Evolutionary conservation across 2,329 filamentous ascomycete species (phyloP).

Genomic region (Aspergillus tamarii): DNA sequence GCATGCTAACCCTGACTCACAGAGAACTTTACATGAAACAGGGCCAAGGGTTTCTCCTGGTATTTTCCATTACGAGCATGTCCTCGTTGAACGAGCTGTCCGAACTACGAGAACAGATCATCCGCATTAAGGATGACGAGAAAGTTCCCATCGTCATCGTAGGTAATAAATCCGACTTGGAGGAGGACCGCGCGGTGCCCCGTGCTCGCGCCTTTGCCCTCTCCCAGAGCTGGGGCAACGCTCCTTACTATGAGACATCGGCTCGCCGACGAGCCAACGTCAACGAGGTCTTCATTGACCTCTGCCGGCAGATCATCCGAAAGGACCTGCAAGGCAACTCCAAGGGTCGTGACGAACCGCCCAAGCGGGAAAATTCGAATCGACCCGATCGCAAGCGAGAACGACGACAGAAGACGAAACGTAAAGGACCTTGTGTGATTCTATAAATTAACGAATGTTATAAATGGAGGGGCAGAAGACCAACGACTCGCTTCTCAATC

Average conservation of each 20-base stretch:
- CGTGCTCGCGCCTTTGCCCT: conserved; percentile 79
- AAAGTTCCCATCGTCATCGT: conserved; percentile 86
- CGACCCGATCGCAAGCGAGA: conserved; percentile 40
- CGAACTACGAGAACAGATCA: conserved; percentile 83
- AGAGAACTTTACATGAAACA: conserved; percentile 92
- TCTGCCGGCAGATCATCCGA: conserved; percentile 80
- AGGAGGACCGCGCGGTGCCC: conserved; percentile 79
- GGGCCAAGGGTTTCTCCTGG: conserved; percentile 86
- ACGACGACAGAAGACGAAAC: conserved; percentile 32
- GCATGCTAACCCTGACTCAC: conserved; percentile 19
- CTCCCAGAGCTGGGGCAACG: conserved; percentile 83
- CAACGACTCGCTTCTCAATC: conserved; percentile 3
- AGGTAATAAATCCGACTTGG: conserved; percentile 87
- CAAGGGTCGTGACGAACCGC: conserved; percentile 31
- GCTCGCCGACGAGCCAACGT: conserved; percentile 83
- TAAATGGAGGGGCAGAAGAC: conserved; percentile 7
- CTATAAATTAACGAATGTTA: conserved; percentile 30
- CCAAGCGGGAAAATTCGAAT: conserved; percentile 40
- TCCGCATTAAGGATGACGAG: conserved; percentile 87
- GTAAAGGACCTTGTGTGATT: conserved; percentile 44
- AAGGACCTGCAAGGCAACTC: conserved; percentile 59
- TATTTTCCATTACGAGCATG: conserved; percentile 86
- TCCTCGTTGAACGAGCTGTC: conserved; percentile 82
- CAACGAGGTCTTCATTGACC: conserved; percentile 84
- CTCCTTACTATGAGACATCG: conserved; percentile 89